These are phyloP conservation scores for Cordyceps militaris DNA, from an alignment of 2,329 filamentous ascomycete species.

Conservation along the genomic window DNA sequence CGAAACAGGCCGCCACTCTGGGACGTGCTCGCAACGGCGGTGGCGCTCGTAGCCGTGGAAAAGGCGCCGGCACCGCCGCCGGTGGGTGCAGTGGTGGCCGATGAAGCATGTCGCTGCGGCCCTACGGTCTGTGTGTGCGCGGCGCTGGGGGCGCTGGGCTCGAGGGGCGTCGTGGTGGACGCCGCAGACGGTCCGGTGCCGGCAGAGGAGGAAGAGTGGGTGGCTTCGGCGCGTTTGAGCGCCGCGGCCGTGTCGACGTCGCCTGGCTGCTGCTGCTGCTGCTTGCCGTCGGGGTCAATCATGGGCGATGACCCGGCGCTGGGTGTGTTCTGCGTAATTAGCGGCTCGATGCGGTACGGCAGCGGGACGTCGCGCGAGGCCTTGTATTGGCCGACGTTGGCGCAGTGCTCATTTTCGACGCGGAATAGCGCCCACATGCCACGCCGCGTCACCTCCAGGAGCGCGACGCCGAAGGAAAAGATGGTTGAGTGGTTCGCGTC, in stretches of 20 bases:
- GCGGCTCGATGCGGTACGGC: slow-evolving; percentile 61
- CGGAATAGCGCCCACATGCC: slow-evolving; percentile 90
- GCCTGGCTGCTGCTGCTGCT: slow-evolving; percentile 17
- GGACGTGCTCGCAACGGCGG: slow-evolving; percentile 15
- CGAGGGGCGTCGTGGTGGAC: neutral
- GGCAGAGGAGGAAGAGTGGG: neutral
- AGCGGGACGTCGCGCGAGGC: slow-evolving; percentile 82
- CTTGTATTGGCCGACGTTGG: slow-evolving; percentile 83
- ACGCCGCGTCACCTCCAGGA: slow-evolving; percentile 75
- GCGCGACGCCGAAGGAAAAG: slow-evolving; percentile 69
- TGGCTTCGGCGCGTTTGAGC: neutral
- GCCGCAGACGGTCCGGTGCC: neutral
- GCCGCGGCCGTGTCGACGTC: neutral
- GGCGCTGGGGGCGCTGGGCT: neutral
- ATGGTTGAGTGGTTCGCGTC: slow-evolving; percentile 77
- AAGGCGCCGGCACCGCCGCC: slow-evolving; percentile 1
- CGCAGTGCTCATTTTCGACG: slow-evolving; percentile 96
- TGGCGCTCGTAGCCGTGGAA: slow-evolving; percentile 16
- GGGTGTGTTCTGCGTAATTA: slow-evolving; percentile 34
- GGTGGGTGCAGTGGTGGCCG: neutral
- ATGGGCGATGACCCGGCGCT: slow-evolving; percentile 28
- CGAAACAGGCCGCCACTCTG: slow-evolving; percentile 19
- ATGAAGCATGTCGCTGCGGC: neutral
- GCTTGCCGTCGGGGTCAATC: slow-evolving; percentile 6
- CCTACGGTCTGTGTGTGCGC: neutral